A percentile compares a stretch with the other conserved stretches of the same genome.
Conservation (phyloP, 345 rosid genomes). For the Pelargonium nanum region DNA sequence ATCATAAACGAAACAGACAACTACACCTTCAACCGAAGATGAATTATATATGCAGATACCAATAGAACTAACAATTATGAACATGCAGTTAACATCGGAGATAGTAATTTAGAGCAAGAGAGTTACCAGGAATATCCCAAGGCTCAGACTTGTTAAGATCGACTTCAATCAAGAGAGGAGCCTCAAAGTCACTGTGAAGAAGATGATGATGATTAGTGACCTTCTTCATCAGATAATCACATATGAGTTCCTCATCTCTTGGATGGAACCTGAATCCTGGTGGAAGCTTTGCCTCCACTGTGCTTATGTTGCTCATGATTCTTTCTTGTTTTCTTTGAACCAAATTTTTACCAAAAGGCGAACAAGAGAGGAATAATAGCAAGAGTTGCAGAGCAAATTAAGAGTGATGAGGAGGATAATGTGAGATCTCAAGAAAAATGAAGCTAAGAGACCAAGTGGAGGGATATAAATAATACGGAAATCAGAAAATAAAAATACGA, state of each 20-base stretch:
- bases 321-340: neutral
- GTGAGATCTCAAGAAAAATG: neutral
- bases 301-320: slow-evolving; percentile 48
- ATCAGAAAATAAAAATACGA: neutral
- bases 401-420: neutral
- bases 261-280: slow-evolving; percentile 96
- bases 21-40: too few relatives aligned
- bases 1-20: too few relatives aligned
- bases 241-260: slow-evolving; percentile 76
- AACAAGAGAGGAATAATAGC: too few relatives aligned
- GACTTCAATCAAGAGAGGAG: slow-evolving; percentile 52
- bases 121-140: slow-evolving; percentile 88
- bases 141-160: slow-evolving; percentile 95
- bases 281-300: slow-evolving; percentile 66
- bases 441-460: neutral
- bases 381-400: neutral
- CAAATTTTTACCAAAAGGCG: too few relatives aligned
- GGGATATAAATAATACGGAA: slow-evolving; percentile 1
- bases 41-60: neutral
- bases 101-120: neutral
- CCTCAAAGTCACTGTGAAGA: slow-evolving; percentile 7
- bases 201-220: slow-evolving; percentile 8
- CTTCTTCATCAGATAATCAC: slow-evolving; percentile 71
- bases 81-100: neutral
- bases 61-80: neutral